phyloP scores from a whole-genome alignment of 768 basidiomycete genomes.

The Strobilomyces confusus region DNA sequence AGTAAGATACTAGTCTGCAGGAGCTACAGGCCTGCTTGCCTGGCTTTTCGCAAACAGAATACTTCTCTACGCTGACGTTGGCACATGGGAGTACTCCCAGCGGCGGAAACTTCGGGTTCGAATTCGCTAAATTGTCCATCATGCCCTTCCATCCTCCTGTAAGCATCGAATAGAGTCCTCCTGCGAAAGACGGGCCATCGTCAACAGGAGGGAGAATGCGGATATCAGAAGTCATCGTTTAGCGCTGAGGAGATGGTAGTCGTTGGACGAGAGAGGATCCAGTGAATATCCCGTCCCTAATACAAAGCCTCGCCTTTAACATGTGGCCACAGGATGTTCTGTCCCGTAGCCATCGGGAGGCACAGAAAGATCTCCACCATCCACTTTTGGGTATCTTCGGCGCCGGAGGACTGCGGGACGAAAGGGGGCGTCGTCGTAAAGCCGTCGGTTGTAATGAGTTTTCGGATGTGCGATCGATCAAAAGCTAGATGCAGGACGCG shows the following conservation, averaged over 20 bases:
- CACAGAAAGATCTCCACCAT: slow-evolving; percentile 13
- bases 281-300: background rate
- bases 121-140: slow-evolving; percentile 3
- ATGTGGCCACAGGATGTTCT: slow-evolving; percentile 9
- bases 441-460: too few species aligned
- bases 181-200: slow-evolving; percentile 10
- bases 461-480: too few species aligned
- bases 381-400: slow-evolving; percentile 11
- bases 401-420: background rate
- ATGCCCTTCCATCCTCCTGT: slow-evolving; percentile 13
- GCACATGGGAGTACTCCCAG: slow-evolving; percentile 34
- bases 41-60: slow-evolving; percentile 25
- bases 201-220: slow-evolving; percentile 18
- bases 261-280: background rate
- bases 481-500: too few species aligned
- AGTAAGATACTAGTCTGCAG: slow-evolving; percentile 43
- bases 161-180: slow-evolving; percentile 7
- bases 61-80: slow-evolving; percentile 26
- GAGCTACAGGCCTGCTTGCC: slow-evolving; percentile 28
- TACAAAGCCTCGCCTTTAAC: slow-evolving; percentile 16
- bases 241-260: background rate
- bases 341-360: background rate
- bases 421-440: background rate
- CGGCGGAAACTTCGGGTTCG: slow-evolving; percentile 22
- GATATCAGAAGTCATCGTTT: slow-evolving; percentile 15